Evolutionary conservation across 305 asterid genomes (phyloP).

Genomic region (Fraxinus ornus): DNA sequence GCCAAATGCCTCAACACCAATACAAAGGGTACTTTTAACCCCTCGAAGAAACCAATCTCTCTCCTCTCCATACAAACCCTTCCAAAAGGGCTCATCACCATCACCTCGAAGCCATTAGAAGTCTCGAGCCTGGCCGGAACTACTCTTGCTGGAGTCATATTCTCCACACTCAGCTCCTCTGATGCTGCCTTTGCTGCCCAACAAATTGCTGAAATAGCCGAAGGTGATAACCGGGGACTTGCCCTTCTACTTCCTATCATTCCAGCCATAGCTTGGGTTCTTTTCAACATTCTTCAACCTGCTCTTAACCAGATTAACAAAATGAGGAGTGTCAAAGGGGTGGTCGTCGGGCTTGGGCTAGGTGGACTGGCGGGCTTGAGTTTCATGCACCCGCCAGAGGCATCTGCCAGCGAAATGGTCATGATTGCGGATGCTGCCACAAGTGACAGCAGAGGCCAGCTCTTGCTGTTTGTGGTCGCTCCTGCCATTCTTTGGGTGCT

Average conservation of each 20-base stretch:
- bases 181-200: slow-evolving; percentile 84
- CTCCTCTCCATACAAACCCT: slow-evolving; percentile 49
- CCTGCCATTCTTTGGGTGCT: slow-evolving; percentile 86
- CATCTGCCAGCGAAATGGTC: slow-evolving; percentile 59
- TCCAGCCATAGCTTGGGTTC: slow-evolving; percentile 84
- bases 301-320: slow-evolving; percentile 73
- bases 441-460: slow-evolving; percentile 74
- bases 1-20: slow-evolving; percentile 25
- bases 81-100: slow-evolving; percentile 49
- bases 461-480: slow-evolving; percentile 66
- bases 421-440: slow-evolving; percentile 55
- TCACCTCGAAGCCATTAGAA: slow-evolving; percentile 21
- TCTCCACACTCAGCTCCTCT: slow-evolving; percentile 68
- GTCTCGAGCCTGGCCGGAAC: slow-evolving; percentile 32
- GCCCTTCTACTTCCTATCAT: slow-evolving; percentile 66
- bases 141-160: slow-evolving; percentile 69
- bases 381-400: slow-evolving; percentile 46
- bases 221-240: slow-evolving; percentile 80
- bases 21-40: slow-evolving; percentile 10
- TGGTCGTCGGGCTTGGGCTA: slow-evolving; percentile 64
- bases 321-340: slow-evolving; percentile 65
- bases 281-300: slow-evolving; percentile 81
- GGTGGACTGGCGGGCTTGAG: slow-evolving; percentile 57
- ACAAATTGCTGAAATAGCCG: slow-evolving; percentile 82
- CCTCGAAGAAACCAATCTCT: slow-evolving; percentile 29